phyloP scores from a whole-genome alignment of 208 protist genomes.

The Leishmania turanica region DNA sequence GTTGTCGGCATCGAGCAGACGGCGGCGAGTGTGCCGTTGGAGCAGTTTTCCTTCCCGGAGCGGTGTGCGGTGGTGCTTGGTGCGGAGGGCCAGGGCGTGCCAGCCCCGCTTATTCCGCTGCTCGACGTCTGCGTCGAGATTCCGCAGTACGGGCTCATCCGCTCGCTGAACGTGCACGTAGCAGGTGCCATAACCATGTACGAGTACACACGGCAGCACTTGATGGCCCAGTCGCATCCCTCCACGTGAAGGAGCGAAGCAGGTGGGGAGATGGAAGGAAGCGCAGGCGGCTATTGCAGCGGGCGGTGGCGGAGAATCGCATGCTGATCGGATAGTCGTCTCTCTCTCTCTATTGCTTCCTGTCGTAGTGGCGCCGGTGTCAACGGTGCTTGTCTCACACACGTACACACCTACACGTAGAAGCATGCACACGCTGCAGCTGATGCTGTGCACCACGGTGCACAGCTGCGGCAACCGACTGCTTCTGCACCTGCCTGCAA shows the following conservation, averaged over 20 bases:
- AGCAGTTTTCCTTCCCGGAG: constrained; percentile 67
- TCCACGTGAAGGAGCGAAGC: neutral
- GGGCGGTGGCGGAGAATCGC: neutral
- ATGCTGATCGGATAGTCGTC: neutral
- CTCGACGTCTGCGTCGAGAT: constrained; percentile 93
- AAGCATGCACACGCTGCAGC: neutral
- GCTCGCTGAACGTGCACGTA: constrained; percentile 94
- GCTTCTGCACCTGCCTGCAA: neutral
- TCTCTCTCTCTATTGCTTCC: neutral
- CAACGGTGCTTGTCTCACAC: neutral
- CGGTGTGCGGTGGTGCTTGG: constrained; percentile 81
- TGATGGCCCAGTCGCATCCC: constrained; percentile 42
- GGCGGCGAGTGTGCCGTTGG: constrained; percentile 74
- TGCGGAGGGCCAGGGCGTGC: constrained; percentile 89
- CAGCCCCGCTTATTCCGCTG: constrained; percentile 70
- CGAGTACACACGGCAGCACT: constrained; percentile 89
- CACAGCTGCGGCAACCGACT: neutral
- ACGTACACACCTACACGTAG: neutral
- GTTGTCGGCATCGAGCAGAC: constrained; percentile 93
- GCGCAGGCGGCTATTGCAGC: neutral
- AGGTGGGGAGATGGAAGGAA: neutral
- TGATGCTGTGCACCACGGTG: neutral
- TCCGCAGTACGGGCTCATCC: constrained; percentile 91
- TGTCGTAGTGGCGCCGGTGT: neutral
- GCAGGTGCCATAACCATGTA: constrained; percentile 90